Evolutionary conservation across 345 rosid species (phyloP), one percentile per base, ranked within the genome.

Genomic region (Salix koriyanagi): DNA sequence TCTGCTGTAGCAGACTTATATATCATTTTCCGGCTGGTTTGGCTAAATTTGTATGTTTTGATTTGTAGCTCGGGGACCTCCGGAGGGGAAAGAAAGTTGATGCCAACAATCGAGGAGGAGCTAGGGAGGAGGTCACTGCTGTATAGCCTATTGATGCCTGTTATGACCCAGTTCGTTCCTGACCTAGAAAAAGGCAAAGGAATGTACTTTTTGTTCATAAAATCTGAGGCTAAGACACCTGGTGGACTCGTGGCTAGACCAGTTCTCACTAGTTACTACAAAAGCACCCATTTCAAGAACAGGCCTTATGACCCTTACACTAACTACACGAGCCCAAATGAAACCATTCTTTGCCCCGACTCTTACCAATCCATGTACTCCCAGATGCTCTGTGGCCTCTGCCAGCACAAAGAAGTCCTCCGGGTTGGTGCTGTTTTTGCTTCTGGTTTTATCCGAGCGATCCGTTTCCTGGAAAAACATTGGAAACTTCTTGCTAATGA

Each of bases 41-140:
- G 72, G 75, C 73, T 77, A 62, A 67, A 75, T 42, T 69, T 75
- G 76, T 28, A 4, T 30, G 25, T 36, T 50, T 62, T 68, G 30
- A 21, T 65, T 83, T 87, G 36, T 70, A 95, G 99, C 84, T 93
- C 99, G 7, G 99, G 99, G 42, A 95, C 99, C 19, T 95, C 99
- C 60, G 99, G 93, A 42, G 91, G 89, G n/a, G 89, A 88, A 71
- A 86, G 91, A 74, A 88, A 88, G 75, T 18, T 88, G 89, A 88
- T 88, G 91, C 91, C 91, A 16, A 86, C 91, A 10, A 88, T 86
- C 36, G 88, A 74, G 48, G 89, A 88, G 25, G 91, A 88, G n/a
- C 77, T 86, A 7, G 83, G 21, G 19, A 84, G 91, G 71, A 88
- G 88, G 77, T 84, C 91, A 60, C 72, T 81, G 82, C 84, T 88